Evolutionary conservation across 2,329 filamentous ascomycete genomes (phyloP).

Genomic region (Fonsecaea nubica): DNA sequence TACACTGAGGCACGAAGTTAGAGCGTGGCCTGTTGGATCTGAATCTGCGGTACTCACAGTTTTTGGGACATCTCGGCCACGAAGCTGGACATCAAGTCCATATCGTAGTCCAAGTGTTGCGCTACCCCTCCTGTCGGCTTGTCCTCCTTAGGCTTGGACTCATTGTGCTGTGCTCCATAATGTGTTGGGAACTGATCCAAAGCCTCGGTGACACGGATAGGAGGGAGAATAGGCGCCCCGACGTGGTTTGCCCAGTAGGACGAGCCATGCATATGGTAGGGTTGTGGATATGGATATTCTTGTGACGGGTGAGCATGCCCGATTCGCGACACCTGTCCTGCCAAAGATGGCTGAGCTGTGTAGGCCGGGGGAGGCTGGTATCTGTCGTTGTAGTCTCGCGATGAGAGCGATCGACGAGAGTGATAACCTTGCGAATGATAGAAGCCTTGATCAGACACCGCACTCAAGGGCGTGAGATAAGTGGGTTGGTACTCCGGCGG

Average conservation of each 20-base stretch:
- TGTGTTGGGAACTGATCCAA: slow-evolving; percentile 32
- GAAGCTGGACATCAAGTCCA: slow-evolving; percentile 95
- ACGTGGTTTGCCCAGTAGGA: slow-evolving; percentile 39
- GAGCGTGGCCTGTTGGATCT: slow-evolving; percentile 50
- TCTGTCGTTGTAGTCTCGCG: slow-evolving; percentile 55
- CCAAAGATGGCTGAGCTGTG: slow-evolving; percentile 36
- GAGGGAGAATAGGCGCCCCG: slow-evolving; percentile 48
- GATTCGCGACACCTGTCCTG: slow-evolving; percentile 21
- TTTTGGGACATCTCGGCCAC: slow-evolving; percentile 85
- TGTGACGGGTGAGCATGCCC: slow-evolving; percentile 32
- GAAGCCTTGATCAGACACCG: slow-evolving; percentile 38
- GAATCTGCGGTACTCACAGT: slow-evolving; percentile 61
- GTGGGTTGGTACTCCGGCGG: slow-evolving; percentile 40
- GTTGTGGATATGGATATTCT: slow-evolving; percentile 33
- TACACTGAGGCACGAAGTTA: slow-evolving; percentile 68
- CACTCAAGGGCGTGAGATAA: slow-evolving; percentile 39
- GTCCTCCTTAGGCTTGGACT: slow-evolving; percentile 62
- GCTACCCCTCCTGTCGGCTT: slow-evolving; percentile 84
- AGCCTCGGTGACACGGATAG: slow-evolving; percentile 51
- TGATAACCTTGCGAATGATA: slow-evolving; percentile 50
- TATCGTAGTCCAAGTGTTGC: slow-evolving; percentile 93
- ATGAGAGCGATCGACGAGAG: slow-evolving; percentile 52
- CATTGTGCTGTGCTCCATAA: slow-evolving; percentile 43
- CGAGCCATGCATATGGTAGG: slow-evolving; percentile 30
- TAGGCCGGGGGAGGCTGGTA: slow-evolving; percentile 51